phyloP scores from a whole-genome alignment of 352 stramenopile genomes.

The Phytophthora tubulina region DNA sequence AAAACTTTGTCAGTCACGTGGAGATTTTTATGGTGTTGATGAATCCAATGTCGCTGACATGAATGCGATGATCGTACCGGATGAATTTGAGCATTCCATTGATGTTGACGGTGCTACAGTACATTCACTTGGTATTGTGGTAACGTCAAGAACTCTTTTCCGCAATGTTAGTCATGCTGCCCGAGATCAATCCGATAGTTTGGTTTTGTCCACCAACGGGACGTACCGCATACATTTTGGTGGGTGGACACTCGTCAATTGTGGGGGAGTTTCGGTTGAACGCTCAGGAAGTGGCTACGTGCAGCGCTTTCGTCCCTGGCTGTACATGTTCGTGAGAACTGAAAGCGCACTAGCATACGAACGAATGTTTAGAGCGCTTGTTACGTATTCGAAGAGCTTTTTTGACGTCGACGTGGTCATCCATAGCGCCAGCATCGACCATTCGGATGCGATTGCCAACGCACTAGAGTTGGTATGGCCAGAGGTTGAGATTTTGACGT shows the following conservation, averaged over 20 bases:
- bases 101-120: background rate
- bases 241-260: slow-evolving; percentile 10
- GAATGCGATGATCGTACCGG: slow-evolving; percentile 8
- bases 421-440: slow-evolving; percentile 16
- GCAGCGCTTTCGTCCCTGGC: slow-evolving; percentile 16
- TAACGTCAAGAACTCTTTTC: slow-evolving; percentile 7
- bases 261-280: slow-evolving; percentile 14
- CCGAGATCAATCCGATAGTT: background rate
- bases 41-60: background rate
- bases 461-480: slow-evolving; percentile 17
- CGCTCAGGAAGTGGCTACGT: background rate
- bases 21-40: background rate
- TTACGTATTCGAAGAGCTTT: slow-evolving; percentile 14
- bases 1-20: slow-evolving; percentile 12
- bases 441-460: slow-evolving; percentile 17
- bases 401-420: slow-evolving; percentile 4
- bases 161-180: slow-evolving; percentile 1
- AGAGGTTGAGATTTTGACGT: slow-evolving; percentile 8
- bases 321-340: slow-evolving; percentile 24
- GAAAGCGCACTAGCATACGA: slow-evolving; percentile 13
- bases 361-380: slow-evolving; percentile 5
- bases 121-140: background rate
- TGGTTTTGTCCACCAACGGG: slow-evolving; percentile 15
- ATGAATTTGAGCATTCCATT: slow-evolving; percentile 18
- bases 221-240: slow-evolving; percentile 19